Evolutionary conservation across 83 land plant genomes (phyloP), one percentile per base, ranked within the genome.

Genomic region (Thuja plicata): DNA sequence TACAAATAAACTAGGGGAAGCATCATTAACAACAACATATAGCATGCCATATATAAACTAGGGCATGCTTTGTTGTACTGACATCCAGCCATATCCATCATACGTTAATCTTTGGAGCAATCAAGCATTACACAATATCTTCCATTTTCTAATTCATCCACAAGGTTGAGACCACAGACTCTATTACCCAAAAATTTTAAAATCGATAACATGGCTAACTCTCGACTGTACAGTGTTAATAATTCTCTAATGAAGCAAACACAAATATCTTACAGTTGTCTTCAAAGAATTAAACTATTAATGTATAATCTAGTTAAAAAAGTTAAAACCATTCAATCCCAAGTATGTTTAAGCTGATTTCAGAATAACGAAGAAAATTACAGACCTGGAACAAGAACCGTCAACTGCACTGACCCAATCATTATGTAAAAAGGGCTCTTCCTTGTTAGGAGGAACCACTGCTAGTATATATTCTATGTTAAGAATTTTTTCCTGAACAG

Each of bases 391-490:
- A 92, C 88, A 48, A 54, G 94, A 90, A 34, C 99, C 97, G 89
- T 93, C 95, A 30, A 97, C 97, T 81, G 99, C 96, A 91, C 99
- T 98, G 88, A 98, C 97, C 99, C 99, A 98, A 73, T 98, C 99
- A 85, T 95, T 94, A 87, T 96, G 99, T 52, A 89, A 41, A 38
- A 85, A 92, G 66, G 98, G 92, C 27, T 93, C 95, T 88, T 97
- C 93, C 45, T 92, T 88, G 34, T 94, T 91, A 11, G 95, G 91
- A 17, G 99, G 99, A 10, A 86, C 94, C 35, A 94, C 97, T 32
- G 95, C 97, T 84, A 89, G 93, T 77, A 95, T 91, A 88, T 97
- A 98, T 87, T 98, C 99, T 76, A 98, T 93, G 86, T 93, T 94
- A 82, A 98, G 91, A 62, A 91, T 89, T 90, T 92, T 93, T 86